A percentile compares a stretch with the other conserved stretches of the same genome.
Conservation (phyloP, 257 asterid species). For the Solanum boliviense region DNA sequence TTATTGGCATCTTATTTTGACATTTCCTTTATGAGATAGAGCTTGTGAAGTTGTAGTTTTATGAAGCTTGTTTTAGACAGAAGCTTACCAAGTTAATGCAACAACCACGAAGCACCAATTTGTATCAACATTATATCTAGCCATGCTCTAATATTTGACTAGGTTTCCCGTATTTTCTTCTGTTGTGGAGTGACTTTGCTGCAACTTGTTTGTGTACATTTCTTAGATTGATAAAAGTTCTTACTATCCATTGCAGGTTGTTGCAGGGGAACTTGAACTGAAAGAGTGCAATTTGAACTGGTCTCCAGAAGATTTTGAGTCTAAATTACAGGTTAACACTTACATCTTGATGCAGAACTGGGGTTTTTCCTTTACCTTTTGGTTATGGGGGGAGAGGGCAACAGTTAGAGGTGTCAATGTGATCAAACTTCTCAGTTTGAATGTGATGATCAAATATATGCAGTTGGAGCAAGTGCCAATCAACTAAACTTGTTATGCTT, state of each 20-base stretch:
- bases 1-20: not conserved
- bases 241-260: conserved; percentile 44
- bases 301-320: conserved; percentile 96
- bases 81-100: not conserved
- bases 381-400: not conserved
- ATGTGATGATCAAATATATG: not conserved
- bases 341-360: not conserved
- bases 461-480: not conserved
- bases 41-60: not conserved
- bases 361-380: not conserved
- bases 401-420: not conserved
- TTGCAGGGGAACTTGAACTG: conserved; percentile 95
- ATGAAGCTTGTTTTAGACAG: not conserved
- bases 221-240: not conserved
- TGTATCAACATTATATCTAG: not conserved
- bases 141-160: not conserved
- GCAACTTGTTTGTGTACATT: conserved; percentile 1
- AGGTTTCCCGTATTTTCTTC: not conserved
- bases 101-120: not conserved
- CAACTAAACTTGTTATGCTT: not conserved
- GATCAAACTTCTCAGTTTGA: not conserved
- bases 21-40: not conserved
- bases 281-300: conserved; percentile 85
- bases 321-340: conserved; percentile 61
- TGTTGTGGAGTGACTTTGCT: not conserved